phyloP scores from a whole-genome alignment of 2,329 filamentous ascomycete genomes.

The Neoscytalidium dimidiatum region DNA sequence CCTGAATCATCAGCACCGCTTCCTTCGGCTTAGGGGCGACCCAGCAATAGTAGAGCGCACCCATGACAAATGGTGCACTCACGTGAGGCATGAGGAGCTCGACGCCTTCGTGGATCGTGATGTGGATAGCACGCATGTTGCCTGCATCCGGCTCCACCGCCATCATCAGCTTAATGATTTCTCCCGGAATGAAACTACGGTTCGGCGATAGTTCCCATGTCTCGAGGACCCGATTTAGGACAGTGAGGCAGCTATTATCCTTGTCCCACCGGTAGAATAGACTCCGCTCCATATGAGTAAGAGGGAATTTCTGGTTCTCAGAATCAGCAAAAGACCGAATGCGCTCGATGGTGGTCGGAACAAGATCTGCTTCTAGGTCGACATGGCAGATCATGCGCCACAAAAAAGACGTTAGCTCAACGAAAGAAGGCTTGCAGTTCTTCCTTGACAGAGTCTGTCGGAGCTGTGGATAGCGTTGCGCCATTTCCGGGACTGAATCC shows the following conservation, averaged over 20 bases:
- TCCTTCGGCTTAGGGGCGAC: conserved; percentile 23
- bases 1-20: conserved; percentile 28
- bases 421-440: conserved; percentile 24
- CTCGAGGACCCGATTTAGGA: conserved; percentile 39
- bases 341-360: conserved; percentile 25
- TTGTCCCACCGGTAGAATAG: conserved; percentile 32
- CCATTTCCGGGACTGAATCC: neutral
- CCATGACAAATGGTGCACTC: conserved; percentile 35
- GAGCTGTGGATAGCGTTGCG: conserved; percentile 22
- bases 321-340: conserved; percentile 26
- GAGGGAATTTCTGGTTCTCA: conserved; percentile 29
- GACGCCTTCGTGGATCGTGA: conserved; percentile 35
- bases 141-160: conserved; percentile 20
- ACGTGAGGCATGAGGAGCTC: conserved; percentile 27
- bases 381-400: conserved; percentile 15
- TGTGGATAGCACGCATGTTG: conserved; percentile 20
- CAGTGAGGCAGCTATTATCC: conserved; percentile 31
- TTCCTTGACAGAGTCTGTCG: conserved; percentile 24
- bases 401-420: neutral
- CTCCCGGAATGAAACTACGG: conserved; percentile 33
- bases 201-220: conserved; percentile 32
- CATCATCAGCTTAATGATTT: conserved; percentile 35
- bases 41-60: conserved; percentile 35
- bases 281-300: conserved; percentile 28
- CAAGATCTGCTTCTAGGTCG: conserved; percentile 27